Evolutionary conservation across 1,139 yeast genomes (phyloP), one percentile per base, ranked within the genome.

Genomic region (Hansenula sp.): DNA sequence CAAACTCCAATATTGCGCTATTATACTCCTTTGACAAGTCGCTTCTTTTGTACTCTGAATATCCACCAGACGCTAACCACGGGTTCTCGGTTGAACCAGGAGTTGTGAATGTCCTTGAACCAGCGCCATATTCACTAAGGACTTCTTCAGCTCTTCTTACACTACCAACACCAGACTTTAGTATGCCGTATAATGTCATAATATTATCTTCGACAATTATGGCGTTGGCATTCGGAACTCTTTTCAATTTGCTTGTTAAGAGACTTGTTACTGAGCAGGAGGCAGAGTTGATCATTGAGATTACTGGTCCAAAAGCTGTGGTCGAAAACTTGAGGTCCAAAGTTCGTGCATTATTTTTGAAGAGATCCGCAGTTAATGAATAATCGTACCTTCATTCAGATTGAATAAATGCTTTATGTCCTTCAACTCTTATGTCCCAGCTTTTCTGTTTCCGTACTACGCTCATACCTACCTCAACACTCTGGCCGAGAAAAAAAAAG

Each of bases 51-150:
- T 82, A 88, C 52, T 86, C 93, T 10, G 99, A 94, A 62, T 94
- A 94, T 58, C 99, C 99, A 12, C 99, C 99, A 1, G 99, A 94
- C 70, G 99, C 99, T 2, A 94, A 94, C 62, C 97, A 93, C 55
- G 99, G 99, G 0, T 94, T 93, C 63, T 93, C 93, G 46, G 81
- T 94, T 35, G 95, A 93, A 36, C 96, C 97, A 0, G 96, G 93
- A 4, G 85, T 89, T 7, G 71, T 90, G 11, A 76, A 85, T 1
- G 77, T 86, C 0, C 50, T 76, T 5, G 53, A 58, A 7, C 67
- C 68, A 3, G 49, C 63, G 1, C 46, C 54, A n/a, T 88, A 87
- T 54, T 76, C 80, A 41, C 62, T 84, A 48, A 75, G 99, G 58
- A 89, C 98, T 0, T 81, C 97, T 1, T 86, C 97, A 37, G 74